Base-by-base conservation (phyloP, 345 rosid genomes). In the Punica granatum region DNA sequence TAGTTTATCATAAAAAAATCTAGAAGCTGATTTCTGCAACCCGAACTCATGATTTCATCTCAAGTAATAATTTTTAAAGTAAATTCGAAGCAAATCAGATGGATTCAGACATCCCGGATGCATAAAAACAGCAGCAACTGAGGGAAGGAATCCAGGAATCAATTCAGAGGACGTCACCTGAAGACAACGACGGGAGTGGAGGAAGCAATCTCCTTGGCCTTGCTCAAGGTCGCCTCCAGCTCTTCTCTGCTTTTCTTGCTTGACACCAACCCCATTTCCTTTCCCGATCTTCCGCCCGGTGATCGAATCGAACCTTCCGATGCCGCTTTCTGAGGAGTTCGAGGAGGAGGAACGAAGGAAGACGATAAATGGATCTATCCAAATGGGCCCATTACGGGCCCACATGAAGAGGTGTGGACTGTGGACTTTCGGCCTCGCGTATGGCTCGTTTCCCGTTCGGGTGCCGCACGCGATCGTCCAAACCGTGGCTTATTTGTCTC, bases 101-200 rank as follows among this genome's bases (percentile, higher is more conserved):
- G 39, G 59, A 54, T 53, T 14, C 9, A 23, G 21, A 64, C 4
- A 2, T 6, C 5, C 18, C 2, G 39, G 35, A 49, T 60, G 4
- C 11, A 1, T 1, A 23, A 31, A 5, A 21, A 31, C 6, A 36
- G 43, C 28, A 46, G 3, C 3, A 9, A 19, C 9, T 14, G 7
- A 10, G 43, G 12, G 31, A 34, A 30, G 41, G 60, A 35, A 51
- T n/a, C 1, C 49, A 32, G 25, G 21, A 51, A n/a, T n/a, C 26
- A 51, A n/a, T 30, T 5, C 58, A 15, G n/a, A 25, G 1, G 19
- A n/a, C 6, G 18, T 25, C 19, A 84, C 88, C 85, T 88, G 81
- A 89, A 89, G 60, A 86, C 84, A 23, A 89, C 81, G 36, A 85
- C 90, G 0, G 90, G 88, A 35, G 77, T 71, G 41, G 84, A 75